Evolutionary conservation across 2,329 filamentous ascomycete species (phyloP).

Genomic region (Pezicula neosporulosa): DNA sequence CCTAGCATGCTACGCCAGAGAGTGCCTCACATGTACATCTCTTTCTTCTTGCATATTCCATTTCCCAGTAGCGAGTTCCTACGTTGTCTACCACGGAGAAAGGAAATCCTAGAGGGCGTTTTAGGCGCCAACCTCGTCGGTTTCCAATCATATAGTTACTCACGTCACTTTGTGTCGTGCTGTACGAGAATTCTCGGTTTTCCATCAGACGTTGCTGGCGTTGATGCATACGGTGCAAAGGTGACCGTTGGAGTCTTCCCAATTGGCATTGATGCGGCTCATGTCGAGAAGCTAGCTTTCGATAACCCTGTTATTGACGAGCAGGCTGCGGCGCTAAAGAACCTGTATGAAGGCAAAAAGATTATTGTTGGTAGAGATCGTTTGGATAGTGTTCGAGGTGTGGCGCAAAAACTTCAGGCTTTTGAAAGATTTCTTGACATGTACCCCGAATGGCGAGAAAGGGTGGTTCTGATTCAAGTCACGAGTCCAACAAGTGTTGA

Average conservation of each 20-base stretch:
- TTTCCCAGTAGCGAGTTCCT: slow-evolving; percentile 97
- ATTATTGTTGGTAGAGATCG: slow-evolving; percentile 93
- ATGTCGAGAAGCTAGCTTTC: slow-evolving; percentile 74
- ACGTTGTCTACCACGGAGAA: slow-evolving; percentile 80
- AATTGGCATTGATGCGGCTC: slow-evolving; percentile 87
- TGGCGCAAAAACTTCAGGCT: slow-evolving; percentile 91
- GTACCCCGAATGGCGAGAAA: slow-evolving; percentile 84
- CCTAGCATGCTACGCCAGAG: slow-evolving; percentile 85
- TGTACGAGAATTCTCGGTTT: slow-evolving; percentile 91
- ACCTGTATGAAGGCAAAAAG: slow-evolving; percentile 84
- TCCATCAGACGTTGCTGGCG: slow-evolving; percentile 77
- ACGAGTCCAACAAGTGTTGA: slow-evolving; percentile 83
- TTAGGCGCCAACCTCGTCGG: slow-evolving; percentile 90
- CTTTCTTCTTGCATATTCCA: slow-evolving; percentile 90
- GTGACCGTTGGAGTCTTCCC: slow-evolving; percentile 92
- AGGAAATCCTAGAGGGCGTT: slow-evolving; percentile 86
- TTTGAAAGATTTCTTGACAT: slow-evolving; percentile 91
- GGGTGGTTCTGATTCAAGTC: slow-evolving; percentile 90
- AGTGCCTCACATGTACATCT: slow-evolving; percentile 85
- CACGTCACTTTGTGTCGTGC: slow-evolving; percentile 90
- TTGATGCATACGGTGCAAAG: slow-evolving; percentile 84
- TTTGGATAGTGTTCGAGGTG: slow-evolving; percentile 88
- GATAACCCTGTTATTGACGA: slow-evolving; percentile 66
- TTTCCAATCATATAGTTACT: slow-evolving; percentile 95
- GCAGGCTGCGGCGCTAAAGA: slow-evolving; percentile 67